Evolutionary conservation across 441 rosid genomes (phyloP), one percentile per base, ranked within the genome.

Genomic region (Metrosideros polymorpha): DNA sequence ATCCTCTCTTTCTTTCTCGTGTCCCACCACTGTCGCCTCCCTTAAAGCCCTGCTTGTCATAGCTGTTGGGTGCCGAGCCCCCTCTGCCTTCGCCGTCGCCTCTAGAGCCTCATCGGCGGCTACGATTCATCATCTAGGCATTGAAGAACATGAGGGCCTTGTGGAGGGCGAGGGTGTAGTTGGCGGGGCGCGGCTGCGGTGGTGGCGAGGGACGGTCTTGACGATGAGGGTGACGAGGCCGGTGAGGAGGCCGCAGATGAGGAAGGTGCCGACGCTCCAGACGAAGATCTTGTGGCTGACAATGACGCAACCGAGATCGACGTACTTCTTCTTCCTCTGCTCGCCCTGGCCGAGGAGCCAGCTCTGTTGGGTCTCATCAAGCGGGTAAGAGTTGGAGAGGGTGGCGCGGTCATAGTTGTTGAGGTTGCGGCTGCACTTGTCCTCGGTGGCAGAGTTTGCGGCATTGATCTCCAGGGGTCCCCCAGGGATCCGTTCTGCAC

Each of bases 401-500:
- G 98, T 93, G 2, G 98, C 95, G 85, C 94, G 89, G 91, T 97
- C 99, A 2, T 93, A 85, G 85, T 95, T 99, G 89, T 94, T 93
- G 4, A 97, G 90, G 85, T 96, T 97, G 87, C 99, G 89, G 85
- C 98, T 98, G 86, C 98, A 87, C 86, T 98, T 99, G 77, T 98
- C 99, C 93, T 96, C 99, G 52, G 99, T 96, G 86, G 98, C 99
- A 1, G 99, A 98, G 88, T 96, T 99, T 12, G 97, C 95, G 7
- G 98, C 82, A 91, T 96, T 94, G 52, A 98, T 96, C 94, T 98
- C 99, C 84, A 96, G 90, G 0, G 99, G 98, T 9, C 99, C 99
- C 98, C 99, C 99, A 98, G 9, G 99, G 99, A 92, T 98, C 99
- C 84, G 98, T 83, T 2, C 99, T 99, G 91, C 95, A 96, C 99